Evolutionary conservation across 2,329 filamentous ascomycete genomes (phyloP).

Genomic region (Monosporascus cannonballus): DNA sequence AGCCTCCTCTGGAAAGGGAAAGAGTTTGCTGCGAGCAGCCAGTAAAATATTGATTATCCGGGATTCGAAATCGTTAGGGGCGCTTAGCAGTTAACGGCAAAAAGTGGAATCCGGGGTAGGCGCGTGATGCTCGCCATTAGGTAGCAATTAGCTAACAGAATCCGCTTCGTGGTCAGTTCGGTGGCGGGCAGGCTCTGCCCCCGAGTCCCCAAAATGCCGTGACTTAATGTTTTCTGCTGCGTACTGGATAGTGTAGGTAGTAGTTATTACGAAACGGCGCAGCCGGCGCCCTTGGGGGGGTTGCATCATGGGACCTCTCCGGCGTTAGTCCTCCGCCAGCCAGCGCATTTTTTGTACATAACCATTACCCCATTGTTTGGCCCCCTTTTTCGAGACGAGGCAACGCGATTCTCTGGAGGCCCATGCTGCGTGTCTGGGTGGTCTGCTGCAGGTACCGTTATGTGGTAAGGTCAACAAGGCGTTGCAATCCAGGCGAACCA

Average conservation of each 20-base stretch:
- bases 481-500: too few species aligned
- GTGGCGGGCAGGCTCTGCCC: too few species aligned
- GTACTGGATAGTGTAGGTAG: background rate
- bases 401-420: too few species aligned
- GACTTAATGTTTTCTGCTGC: background rate
- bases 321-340: background rate
- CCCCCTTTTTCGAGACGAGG: background rate
- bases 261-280: slow-evolving; percentile 22
- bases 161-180: slow-evolving; percentile 4
- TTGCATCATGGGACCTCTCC: slow-evolving; percentile 16
- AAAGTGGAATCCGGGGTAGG: slow-evolving; percentile 24
- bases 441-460: too few species aligned
- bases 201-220: too few species aligned
- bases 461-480: too few species aligned
- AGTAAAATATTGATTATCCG: background rate
- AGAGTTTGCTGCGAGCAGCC: background rate
- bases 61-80: slow-evolving; percentile 4
- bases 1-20: background rate
- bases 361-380: slow-evolving; percentile 28
- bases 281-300: slow-evolving; percentile 3
- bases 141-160: slow-evolving; percentile 21
- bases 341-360: slow-evolving; percentile 21
- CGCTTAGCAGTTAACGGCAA: slow-evolving; percentile 25
- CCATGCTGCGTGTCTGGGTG: too few species aligned
- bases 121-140: slow-evolving; percentile 22